Base-by-base conservation (phyloP, 108 stramenopile genomes). In the Nannochloropsis oceanica region DNA sequence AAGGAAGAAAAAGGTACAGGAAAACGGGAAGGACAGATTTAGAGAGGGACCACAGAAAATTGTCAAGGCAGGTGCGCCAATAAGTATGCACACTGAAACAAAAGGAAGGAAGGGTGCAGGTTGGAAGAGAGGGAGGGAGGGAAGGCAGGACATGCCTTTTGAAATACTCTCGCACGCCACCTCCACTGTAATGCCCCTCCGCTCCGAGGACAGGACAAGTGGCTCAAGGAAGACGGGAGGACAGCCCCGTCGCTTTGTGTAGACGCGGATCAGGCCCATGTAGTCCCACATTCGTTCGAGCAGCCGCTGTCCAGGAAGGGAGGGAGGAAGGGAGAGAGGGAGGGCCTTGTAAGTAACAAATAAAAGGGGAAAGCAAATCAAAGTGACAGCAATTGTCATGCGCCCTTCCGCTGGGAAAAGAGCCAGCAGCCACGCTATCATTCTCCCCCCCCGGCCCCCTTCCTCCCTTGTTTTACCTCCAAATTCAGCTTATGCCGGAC, bases 191-290 rank as follows among this genome's bases (percentile, higher is more conserved):
- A 85, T 59, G 27, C 93, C 93, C 79, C 88, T 87, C 79, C 99
- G 93, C 80, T 96, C 95, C 11, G 89, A 91, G 22, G 95, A 94
- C 43, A 99, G 89, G n/a, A 99, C 95, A 0, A 99, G 96, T 13
- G 99, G 99, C 81, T 98, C 99, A 43, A 89, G 92, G 50, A 99
- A 92, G 88, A 98, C 99, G 13, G 99, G 99, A 20, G 95, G 94
- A 79, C 43, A 85, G 11, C 93, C 95, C 87, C 95, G 96, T 84
- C 95, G 93, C 90, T 99, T 99, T 26, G 97, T 98, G 92, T 97
- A 99, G 82, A 99, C 92, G 79, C 99, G 91, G 11, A 96, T 95
- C 87, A 99, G 92, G 73, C 97, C 97, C 82, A 98, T 90, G 89
- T 97, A 97, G 79, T 96, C 92, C 99, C 99, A 99, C 90, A 99